These are phyloP conservation scores for Barnettozyma pratensis DNA, from an alignment of 805 yeast species.

Conservation along the genomic window DNA sequence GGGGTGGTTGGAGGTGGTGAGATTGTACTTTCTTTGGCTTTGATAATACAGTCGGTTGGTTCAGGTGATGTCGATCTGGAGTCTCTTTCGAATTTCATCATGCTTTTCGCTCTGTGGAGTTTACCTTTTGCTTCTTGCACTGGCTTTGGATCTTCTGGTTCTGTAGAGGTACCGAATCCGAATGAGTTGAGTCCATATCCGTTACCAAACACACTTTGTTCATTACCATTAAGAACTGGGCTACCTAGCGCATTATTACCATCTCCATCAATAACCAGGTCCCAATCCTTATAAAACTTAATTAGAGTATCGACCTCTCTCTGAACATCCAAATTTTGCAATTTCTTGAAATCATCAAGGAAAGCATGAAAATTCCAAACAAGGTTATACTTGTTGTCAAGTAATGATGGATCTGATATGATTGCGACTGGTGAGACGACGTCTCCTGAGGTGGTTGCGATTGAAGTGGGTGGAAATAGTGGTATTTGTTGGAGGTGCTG, in stretches of 20 bases:
- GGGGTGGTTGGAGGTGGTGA: too few species aligned
- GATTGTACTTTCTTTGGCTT: too few species aligned
- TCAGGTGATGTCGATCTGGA: too few species aligned
- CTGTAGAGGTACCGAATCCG: neutral
- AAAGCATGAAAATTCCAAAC: slow-evolving; percentile 40
- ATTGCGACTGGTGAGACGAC: neutral
- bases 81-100: too few species aligned
- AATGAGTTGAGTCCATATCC: too few species aligned
- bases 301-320: slow-evolving; percentile 7
- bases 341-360: slow-evolving; percentile 27
- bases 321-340: slow-evolving; percentile 28
- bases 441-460: neutral
- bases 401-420: slow-evolving; percentile 2
- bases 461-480: neutral
- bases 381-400: slow-evolving; percentile 33
- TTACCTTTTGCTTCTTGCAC: neutral
- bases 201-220: neutral
- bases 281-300: slow-evolving; percentile 14
- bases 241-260: neutral
- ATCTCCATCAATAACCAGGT: slow-evolving; percentile 1
- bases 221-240: neutral
- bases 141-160: neutral
- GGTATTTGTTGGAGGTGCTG: neutral
- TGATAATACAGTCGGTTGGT: too few species aligned
- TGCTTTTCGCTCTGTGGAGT: too few species aligned